A percentile compares a stretch with the other conserved stretches of the same genome.
Conservation (phyloP, 108 stramenopile genomes). For the Stephanodiscus minutulus region DNA sequence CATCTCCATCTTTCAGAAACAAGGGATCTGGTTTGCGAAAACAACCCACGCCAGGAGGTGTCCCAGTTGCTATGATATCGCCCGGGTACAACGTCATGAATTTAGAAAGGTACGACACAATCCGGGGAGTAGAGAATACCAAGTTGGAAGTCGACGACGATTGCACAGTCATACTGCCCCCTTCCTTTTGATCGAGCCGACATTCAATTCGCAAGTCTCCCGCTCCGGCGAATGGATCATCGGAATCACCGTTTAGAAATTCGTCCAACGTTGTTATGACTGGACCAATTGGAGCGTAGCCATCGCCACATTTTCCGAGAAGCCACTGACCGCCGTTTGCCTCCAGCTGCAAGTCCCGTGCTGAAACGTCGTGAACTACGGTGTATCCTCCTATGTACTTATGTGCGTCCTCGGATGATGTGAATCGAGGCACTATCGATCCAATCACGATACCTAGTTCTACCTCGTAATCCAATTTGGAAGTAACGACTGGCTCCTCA, state of each 20-base stretch:
- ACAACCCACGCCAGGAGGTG: slow-evolving; percentile 71
- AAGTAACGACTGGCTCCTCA: slow-evolving; percentile 29
- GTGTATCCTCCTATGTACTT: slow-evolving; percentile 67
- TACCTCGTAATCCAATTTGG: slow-evolving; percentile 70
- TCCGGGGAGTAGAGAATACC: slow-evolving; percentile 47
- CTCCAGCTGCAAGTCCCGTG: slow-evolving; percentile 71
- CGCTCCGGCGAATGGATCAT: slow-evolving; percentile 35
- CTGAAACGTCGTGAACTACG: slow-evolving; percentile 64
- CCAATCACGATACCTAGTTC: slow-evolving; percentile 68
- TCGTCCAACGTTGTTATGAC: slow-evolving; percentile 63
- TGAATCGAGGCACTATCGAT: slow-evolving; percentile 49
- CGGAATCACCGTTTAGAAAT: slow-evolving; percentile 15
- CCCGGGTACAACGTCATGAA: slow-evolving; percentile 67
- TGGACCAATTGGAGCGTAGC: slow-evolving; percentile 66
- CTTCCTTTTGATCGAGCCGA: slow-evolving; percentile 29
- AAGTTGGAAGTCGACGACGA: slow-evolving; percentile 58
- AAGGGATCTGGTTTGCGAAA: slow-evolving; percentile 63
- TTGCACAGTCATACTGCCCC: slow-evolving; percentile 38
- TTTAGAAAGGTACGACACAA: slow-evolving; percentile 57
- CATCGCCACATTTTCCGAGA: slow-evolving; percentile 59
- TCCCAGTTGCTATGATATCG: slow-evolving; percentile 70
- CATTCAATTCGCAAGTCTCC: slow-evolving; percentile 57
- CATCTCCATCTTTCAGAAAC: slow-evolving; percentile 62
- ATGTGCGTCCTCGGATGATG: slow-evolving; percentile 36
- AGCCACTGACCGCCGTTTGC: slow-evolving; percentile 73